A percentile compares a stretch with the other conserved stretches of the same genome.
These are phyloP conservation scores for Sporothrix inflata DNA, from an alignment of 2,329 filamentous ascomycete genomes.

Conservation along the genomic window DNA sequence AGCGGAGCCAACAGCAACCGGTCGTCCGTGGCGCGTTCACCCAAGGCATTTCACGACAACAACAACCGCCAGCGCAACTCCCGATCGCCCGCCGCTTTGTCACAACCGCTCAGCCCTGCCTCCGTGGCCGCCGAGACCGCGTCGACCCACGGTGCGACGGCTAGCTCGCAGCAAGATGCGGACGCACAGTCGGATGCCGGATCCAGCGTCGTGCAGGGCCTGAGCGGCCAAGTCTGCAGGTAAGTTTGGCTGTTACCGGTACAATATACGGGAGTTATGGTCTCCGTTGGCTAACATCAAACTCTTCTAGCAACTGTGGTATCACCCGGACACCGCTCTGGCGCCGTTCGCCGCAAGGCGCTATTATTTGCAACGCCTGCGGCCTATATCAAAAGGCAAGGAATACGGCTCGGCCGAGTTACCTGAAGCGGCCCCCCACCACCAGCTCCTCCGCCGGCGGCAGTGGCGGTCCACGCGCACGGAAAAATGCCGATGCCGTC, in stretches of 20 bases:
- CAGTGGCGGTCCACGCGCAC: slow-evolving; percentile 42
- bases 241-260: slow-evolving; percentile 39
- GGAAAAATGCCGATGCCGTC: slow-evolving; percentile 47
- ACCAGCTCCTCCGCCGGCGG: slow-evolving; percentile 43
- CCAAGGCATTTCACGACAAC: neutral
- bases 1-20: slow-evolving; percentile 30
- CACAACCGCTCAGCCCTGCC: slow-evolving; percentile 33
- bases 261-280: neutral
- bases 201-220: slow-evolving; percentile 37
- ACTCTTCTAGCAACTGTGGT: slow-evolving; percentile 75
- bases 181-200: slow-evolving; percentile 33
- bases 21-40: slow-evolving; percentile 19
- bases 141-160: neutral
- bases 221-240: slow-evolving; percentile 73
- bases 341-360: slow-evolving; percentile 88
- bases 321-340: slow-evolving; percentile 93
- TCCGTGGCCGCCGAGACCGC: slow-evolving; percentile 30
- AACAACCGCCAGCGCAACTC: slow-evolving; percentile 25
- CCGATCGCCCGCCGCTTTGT: slow-evolving; percentile 22
- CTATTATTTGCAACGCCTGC: slow-evolving; percentile 97
- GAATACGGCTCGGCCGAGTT: slow-evolving; percentile 87
- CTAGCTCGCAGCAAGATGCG: slow-evolving; percentile 28
- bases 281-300: neutral
- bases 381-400: slow-evolving; percentile 92
- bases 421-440: slow-evolving; percentile 75